Evolutionary conservation across 192 early-diverging fungal genomes (phyloP), one percentile per base, ranked within the genome.

Genomic region (Rhizophagus sp.): DNA sequence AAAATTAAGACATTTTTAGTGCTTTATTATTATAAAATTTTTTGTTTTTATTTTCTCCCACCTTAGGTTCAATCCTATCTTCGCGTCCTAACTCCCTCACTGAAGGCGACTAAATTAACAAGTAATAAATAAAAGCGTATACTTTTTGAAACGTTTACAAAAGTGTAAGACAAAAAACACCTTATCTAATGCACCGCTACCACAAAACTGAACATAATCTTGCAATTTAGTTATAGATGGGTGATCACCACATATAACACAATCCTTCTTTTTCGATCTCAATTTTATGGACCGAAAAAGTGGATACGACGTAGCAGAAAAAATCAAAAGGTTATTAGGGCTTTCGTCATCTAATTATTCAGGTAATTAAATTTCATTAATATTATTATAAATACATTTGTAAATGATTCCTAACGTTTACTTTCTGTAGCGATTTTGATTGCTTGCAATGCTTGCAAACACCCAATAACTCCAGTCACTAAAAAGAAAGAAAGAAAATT

Each of bases 151-250:
- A 76, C 22, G 25, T 2, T 80, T n/a, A 41, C 81, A 74, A 12
- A 68, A 70, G 62, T 78, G 47, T 34, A 82, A 62, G 25, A 75
- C 30, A 65, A 80, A 63, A 12, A 79, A 82, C 15, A 91, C 91
- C 82, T 94, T 93, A 83, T 97, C 95, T 36, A 87, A 88, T 3
- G 94, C 90, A n/a, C 86, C 89, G 9, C 90, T 81, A 22, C 95
- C 94, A 85, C 98, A 99, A 72, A 97, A 98, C 24, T 93, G 90
- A 24, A 93, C 93, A 85, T 99, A 99, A 78, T 99, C 96, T n/a
- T 93, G 93, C 22, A 97, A 85, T 79, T 91, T 81, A 0, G 87
- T 94, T 33, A 98, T 90, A 0, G 91, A 93, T 6, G 97, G 96
- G 0, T 88, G 67, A 30, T 97, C 91, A 9, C 96, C 95, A 78